Conservation (phyloP, 1,284 basidiomycete genomes). For the Peniophora sp. region DNA sequence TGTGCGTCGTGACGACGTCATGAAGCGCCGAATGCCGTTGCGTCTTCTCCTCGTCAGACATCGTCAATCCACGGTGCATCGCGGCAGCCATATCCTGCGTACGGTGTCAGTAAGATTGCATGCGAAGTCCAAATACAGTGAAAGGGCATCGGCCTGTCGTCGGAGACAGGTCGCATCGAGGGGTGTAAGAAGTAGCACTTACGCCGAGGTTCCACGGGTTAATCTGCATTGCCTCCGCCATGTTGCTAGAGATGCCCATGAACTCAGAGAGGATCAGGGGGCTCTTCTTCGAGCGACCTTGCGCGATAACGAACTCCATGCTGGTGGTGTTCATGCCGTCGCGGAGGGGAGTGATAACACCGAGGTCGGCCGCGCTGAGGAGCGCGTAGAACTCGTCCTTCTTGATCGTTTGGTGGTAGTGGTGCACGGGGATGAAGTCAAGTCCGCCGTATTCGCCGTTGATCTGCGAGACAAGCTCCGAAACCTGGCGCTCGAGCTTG, state of each 20-base stretch:
- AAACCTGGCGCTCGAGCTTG: constrained; percentile 89
- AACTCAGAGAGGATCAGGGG: constrained; percentile 94
- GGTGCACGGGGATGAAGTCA: constrained; percentile 98
- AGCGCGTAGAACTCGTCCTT: constrained; percentile 98
- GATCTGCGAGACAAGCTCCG: constrained; percentile 93
- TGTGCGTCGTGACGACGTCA: constrained; percentile 88
- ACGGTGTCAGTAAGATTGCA: not conserved
- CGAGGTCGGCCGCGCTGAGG: constrained; percentile 91
- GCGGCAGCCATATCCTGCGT: constrained; percentile 84
- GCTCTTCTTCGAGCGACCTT: constrained; percentile 75
- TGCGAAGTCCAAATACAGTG: not conserved
- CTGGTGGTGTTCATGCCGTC: constrained; percentile 99
- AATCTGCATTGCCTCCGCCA: constrained; percentile 76
- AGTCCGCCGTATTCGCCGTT: constrained; percentile 94
- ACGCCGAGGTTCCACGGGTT: constrained; percentile 89
- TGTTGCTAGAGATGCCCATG: constrained; percentile 90
- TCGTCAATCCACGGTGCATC: constrained; percentile 83
- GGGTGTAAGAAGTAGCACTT: constrained; percentile 20
- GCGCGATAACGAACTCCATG: constrained; percentile 97
- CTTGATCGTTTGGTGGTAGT: constrained; percentile 97
- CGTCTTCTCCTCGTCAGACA: constrained; percentile 74
- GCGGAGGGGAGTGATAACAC: constrained; percentile 90
- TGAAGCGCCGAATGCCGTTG: constrained; percentile 73
- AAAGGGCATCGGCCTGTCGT: too few relatives aligned
- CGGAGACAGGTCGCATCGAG: too few relatives aligned